Conservation (phyloP, 805 yeast species). For the Metschnikowia rubicola region DNA sequence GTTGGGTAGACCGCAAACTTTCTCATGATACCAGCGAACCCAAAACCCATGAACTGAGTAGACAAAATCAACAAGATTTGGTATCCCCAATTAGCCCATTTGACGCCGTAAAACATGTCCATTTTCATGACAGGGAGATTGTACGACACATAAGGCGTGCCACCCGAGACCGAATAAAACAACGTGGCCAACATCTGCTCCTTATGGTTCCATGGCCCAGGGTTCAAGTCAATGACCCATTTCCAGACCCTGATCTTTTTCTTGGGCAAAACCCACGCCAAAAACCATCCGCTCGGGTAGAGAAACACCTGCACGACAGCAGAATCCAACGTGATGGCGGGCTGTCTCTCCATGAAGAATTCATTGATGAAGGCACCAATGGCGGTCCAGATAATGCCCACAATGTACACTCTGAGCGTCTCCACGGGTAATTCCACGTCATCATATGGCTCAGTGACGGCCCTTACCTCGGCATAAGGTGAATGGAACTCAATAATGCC, state of each 20-base stretch:
- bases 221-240: slow-evolving; percentile 44
- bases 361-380: slow-evolving; percentile 17
- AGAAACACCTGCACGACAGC: slow-evolving; percentile 18
- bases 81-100: slow-evolving; percentile 29
- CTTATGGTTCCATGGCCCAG: slow-evolving; percentile 62
- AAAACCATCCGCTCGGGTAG: slow-evolving; percentile 28
- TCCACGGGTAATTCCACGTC: slow-evolving; percentile 34
- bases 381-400: slow-evolving; percentile 31
- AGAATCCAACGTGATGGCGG: slow-evolving; percentile 13
- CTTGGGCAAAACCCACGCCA: slow-evolving; percentile 44
- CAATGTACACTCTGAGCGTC: slow-evolving; percentile 32
- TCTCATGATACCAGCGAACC: slow-evolving; percentile 29
- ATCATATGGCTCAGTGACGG: slow-evolving; percentile 39
- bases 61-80: slow-evolving; percentile 23
- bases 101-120: slow-evolving; percentile 26
- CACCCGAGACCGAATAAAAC: slow-evolving; percentile 33
- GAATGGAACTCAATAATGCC: slow-evolving; percentile 35
- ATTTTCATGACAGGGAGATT: slow-evolving; percentile 24
- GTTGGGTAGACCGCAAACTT: slow-evolving; percentile 46
- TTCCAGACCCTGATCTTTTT: slow-evolving; percentile 27
- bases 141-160: slow-evolving; percentile 28
- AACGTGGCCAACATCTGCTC: slow-evolving; percentile 65
- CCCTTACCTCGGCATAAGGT: slow-evolving; percentile 40
- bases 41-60: slow-evolving; percentile 29
- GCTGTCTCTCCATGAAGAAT: slow-evolving; percentile 18